Conservation (phyloP, 768 basidiomycete genomes). For the Holtermanniella nyarrowii region DNA sequence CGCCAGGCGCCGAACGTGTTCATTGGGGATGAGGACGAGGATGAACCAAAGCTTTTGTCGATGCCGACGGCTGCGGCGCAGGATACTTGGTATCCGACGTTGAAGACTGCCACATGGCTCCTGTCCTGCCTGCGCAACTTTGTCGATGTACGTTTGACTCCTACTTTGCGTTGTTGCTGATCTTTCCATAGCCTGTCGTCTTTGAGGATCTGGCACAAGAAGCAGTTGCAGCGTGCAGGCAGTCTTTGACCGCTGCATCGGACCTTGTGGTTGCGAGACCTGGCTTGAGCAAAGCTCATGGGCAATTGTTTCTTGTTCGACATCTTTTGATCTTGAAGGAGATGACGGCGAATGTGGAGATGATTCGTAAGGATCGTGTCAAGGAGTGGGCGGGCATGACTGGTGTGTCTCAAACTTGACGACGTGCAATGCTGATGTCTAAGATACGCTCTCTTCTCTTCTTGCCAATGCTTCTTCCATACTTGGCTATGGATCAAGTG, state of each 20-base stretch:
- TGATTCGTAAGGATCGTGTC: slow-evolving; percentile 20
- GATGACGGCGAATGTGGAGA: slow-evolving; percentile 63
- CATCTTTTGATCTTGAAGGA: slow-evolving; percentile 89
- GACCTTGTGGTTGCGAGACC: slow-evolving; percentile 49
- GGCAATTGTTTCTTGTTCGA: slow-evolving; percentile 74
- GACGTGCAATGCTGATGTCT: background rate
- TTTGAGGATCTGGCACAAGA: slow-evolving; percentile 96
- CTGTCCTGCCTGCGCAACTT: slow-evolving; percentile 80
- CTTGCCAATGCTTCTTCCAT: slow-evolving; percentile 29
- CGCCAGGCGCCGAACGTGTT: slow-evolving; percentile 12
- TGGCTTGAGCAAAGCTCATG: slow-evolving; percentile 53
- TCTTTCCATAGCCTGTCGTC: slow-evolving; percentile 62
- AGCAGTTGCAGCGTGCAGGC: slow-evolving; percentile 68
- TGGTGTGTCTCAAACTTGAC: slow-evolving; percentile 10
- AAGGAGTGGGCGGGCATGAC: slow-evolving; percentile 39
- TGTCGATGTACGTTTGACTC: slow-evolving; percentile 59
- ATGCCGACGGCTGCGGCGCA: slow-evolving; percentile 61
- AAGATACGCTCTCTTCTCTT: slow-evolving; percentile 30
- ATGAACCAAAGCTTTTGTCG: slow-evolving; percentile 49
- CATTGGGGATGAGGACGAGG: slow-evolving; percentile 41
- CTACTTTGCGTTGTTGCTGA: background rate
- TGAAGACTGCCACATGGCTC: slow-evolving; percentile 83
- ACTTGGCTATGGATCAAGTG: slow-evolving; percentile 27
- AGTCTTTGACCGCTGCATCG: slow-evolving; percentile 62
- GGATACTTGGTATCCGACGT: slow-evolving; percentile 84